phyloP scores from a whole-genome alignment of 768 basidiomycete species.

The Zangia roseola region DNA sequence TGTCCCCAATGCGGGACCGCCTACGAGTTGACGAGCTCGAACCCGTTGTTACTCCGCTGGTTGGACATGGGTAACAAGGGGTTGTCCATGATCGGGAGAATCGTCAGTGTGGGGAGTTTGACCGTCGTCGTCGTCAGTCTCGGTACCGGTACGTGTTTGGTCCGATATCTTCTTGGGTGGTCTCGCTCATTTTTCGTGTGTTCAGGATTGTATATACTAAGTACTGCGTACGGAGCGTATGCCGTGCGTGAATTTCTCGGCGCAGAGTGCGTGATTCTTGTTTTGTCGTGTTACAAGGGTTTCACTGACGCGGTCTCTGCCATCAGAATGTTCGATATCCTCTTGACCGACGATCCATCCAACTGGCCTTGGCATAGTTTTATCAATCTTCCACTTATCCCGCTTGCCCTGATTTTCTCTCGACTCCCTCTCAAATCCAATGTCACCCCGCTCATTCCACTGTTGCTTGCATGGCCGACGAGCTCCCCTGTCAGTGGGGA shows the following conservation, averaged over 20 bases:
- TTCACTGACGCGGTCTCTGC: not conserved
- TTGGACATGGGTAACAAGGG: conserved; percentile 51
- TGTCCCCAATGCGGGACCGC: conserved; percentile 73
- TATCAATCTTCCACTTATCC: conserved; percentile 71
- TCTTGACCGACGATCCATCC: conserved; percentile 65
- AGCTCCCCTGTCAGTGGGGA: conserved; percentile 24
- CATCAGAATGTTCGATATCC: conserved; percentile 56
- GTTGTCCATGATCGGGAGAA: conserved; percentile 50
- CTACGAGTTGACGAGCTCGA: conserved; percentile 68
- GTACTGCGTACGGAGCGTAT: conserved; percentile 70
- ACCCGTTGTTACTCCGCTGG: conserved; percentile 49
- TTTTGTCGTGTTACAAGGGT: not conserved
- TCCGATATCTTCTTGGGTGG: not conserved
- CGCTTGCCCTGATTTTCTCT: conserved; percentile 63
- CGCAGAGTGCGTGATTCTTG: conserved; percentile 46
- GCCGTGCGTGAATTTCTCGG: conserved; percentile 71
- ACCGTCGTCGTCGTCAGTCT: conserved; percentile 53
- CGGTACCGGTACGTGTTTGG: conserved; percentile 52
- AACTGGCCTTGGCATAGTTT: conserved; percentile 79
- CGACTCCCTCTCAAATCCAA: conserved; percentile 44
- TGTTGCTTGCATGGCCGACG: conserved; percentile 30
- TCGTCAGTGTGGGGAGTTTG: conserved; percentile 49
- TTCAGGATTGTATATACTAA: conserved; percentile 46
- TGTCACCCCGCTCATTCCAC: conserved; percentile 22
- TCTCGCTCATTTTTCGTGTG: conserved; percentile 8